phyloP scores from a whole-genome alignment of 2,329 filamentous ascomycete species.

The Amphichorda felina region DNA sequence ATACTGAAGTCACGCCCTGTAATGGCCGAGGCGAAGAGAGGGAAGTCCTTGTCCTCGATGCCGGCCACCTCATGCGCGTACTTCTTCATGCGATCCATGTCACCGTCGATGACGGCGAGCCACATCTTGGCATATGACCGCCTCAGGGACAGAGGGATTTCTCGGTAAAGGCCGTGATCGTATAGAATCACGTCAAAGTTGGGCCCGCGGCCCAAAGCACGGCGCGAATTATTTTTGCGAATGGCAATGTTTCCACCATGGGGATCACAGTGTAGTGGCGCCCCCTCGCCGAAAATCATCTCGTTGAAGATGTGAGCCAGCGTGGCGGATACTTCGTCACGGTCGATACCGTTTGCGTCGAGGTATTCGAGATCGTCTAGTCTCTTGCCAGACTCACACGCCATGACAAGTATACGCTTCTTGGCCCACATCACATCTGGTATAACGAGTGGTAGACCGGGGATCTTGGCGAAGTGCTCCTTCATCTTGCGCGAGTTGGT shows the following conservation, averaged over 20 bases:
- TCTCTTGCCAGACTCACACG: slow-evolving; percentile 74
- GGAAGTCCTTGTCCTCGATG: slow-evolving; percentile 81
- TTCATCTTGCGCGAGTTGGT: slow-evolving; percentile 70
- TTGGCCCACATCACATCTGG: slow-evolving; percentile 85
- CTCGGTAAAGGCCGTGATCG: slow-evolving; percentile 91
- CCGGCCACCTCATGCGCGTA: slow-evolving; percentile 85
- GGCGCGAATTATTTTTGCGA: slow-evolving; percentile 54
- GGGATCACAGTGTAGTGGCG: slow-evolving; percentile 90
- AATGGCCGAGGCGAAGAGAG: slow-evolving; percentile 90
- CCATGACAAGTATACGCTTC: slow-evolving; percentile 88
- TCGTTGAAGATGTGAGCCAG: slow-evolving; percentile 94
- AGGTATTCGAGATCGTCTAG: slow-evolving; percentile 84
- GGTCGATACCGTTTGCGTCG: slow-evolving; percentile 76
- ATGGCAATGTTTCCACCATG: slow-evolving; percentile 95
- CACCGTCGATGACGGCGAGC: slow-evolving; percentile 87
- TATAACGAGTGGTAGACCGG: slow-evolving; percentile 71
- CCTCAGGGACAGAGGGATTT: slow-evolving; percentile 68
- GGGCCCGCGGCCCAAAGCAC: slow-evolving; percentile 33
- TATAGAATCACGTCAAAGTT: slow-evolving; percentile 97
- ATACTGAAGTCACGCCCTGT: slow-evolving; percentile 85
- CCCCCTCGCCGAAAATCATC: slow-evolving; percentile 91
- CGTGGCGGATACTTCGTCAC: slow-evolving; percentile 88
- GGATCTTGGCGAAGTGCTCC: slow-evolving; percentile 67
- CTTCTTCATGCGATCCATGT: slow-evolving; percentile 74
- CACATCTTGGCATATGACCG: slow-evolving; percentile 93